Evolutionary conservation across 2,329 filamentous ascomycete genomes (phyloP).

Genomic region (Geosmithia putterillii): DNA sequence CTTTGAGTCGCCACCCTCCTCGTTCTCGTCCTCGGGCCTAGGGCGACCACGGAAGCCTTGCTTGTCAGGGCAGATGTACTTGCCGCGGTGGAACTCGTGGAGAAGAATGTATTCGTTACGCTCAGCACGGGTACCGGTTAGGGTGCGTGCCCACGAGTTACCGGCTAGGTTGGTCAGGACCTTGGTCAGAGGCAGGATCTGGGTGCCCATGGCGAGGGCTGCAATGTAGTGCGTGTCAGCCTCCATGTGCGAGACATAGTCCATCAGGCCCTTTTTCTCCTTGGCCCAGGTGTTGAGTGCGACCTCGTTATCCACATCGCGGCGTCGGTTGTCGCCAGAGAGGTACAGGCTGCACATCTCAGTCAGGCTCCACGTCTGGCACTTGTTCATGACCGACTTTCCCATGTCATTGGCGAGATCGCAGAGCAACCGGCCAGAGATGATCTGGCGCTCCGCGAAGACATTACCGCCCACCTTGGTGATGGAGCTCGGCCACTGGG

Average conservation of each 20-base stretch:
- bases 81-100: conserved; percentile 91
- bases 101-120: conserved; percentile 98
- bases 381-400: conserved; percentile 94
- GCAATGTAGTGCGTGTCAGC: conserved; percentile 94
- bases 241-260: conserved; percentile 89
- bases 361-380: conserved; percentile 93
- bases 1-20: conserved; percentile 63
- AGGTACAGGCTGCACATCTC: conserved; percentile 96
- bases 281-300: conserved; percentile 75
- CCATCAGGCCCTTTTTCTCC: conserved; percentile 72
- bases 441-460: conserved; percentile 82
- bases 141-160: conserved; percentile 93
- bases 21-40: conserved; percentile 58
- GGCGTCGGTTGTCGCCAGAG: conserved; percentile 55
- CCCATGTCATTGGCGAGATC: conserved; percentile 94
- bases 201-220: conserved; percentile 75
- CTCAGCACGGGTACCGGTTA: conserved; percentile 91
- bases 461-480: conserved; percentile 80
- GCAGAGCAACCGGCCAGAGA: conserved; percentile 80
- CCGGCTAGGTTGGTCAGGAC: conserved; percentile 92
- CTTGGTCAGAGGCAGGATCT: conserved; percentile 88
- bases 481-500: conserved; percentile 77
- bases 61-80: conserved; percentile 97
- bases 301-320: conserved; percentile 79
- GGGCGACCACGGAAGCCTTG: conserved; percentile 65